These are phyloP conservation scores for Ceratocystis cubensis DNA, from an alignment of 2,329 filamentous ascomycete species.

Conservation along the genomic window DNA sequence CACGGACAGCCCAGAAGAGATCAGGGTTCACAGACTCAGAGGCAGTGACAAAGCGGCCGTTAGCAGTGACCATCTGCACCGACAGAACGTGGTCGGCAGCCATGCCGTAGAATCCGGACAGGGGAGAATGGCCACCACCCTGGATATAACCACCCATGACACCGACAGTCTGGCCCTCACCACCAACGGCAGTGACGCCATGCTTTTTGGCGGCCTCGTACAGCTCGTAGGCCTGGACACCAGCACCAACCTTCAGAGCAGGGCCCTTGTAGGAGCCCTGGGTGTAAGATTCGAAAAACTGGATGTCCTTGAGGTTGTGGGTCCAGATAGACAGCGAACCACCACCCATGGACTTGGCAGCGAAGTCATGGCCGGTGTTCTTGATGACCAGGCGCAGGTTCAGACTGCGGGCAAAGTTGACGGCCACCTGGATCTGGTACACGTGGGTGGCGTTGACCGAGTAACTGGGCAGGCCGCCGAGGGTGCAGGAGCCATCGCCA, in stretches of 20 bases:
- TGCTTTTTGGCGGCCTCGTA: slow-evolving; percentile 29
- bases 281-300: slow-evolving; percentile 33
- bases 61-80: slow-evolving; percentile 37
- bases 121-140: slow-evolving; percentile 41
- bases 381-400: slow-evolving; percentile 41
- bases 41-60: slow-evolving; percentile 34
- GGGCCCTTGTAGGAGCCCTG: slow-evolving; percentile 35
- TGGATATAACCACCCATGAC: slow-evolving; percentile 44
- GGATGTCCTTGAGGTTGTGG: slow-evolving; percentile 31
- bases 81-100: slow-evolving; percentile 38
- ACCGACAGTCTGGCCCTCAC: slow-evolving; percentile 36
- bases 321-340: slow-evolving; percentile 32
- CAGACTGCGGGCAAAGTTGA: slow-evolving; percentile 35
- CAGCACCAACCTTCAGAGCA: slow-evolving; percentile 43
- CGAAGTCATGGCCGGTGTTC: slow-evolving; percentile 43
- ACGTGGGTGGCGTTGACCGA: slow-evolving; percentile 33
- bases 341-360: slow-evolving; percentile 31
- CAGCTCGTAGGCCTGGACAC: slow-evolving; percentile 38
- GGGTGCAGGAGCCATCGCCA: slow-evolving; percentile 28
- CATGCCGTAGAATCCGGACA: slow-evolving; percentile 32
- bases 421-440: slow-evolving; percentile 34
- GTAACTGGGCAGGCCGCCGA: slow-evolving; percentile 34
- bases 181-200: slow-evolving; percentile 22
- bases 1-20: slow-evolving; percentile 39
- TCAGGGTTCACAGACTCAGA: slow-evolving; percentile 33